phyloP scores from a whole-genome alignment of 1,284 basidiomycete genomes.

The Cutaneotrichosporon cyanovorans region DNA sequence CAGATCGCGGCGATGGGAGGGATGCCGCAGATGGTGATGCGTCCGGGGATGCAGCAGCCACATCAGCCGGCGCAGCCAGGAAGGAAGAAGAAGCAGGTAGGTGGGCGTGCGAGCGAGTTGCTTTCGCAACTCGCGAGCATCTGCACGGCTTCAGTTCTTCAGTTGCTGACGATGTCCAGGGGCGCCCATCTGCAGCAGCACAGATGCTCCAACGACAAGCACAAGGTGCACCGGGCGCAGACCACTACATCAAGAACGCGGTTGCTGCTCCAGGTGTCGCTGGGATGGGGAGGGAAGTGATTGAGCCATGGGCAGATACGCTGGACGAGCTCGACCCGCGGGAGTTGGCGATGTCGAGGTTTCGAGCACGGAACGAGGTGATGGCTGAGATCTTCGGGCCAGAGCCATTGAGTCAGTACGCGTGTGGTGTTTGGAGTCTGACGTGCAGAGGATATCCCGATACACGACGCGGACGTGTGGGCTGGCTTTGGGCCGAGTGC shows the following conservation, averaged over 20 bases:
- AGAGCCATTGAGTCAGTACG: slow-evolving; percentile 36
- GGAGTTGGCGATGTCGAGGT: slow-evolving; percentile 39
- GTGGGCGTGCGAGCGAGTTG: too few species aligned
- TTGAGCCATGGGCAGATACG: slow-evolving; percentile 40
- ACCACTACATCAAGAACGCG: slow-evolving; percentile 31
- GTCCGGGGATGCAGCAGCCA: not conserved
- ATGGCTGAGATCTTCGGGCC: slow-evolving; percentile 39
- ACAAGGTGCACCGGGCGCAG: slow-evolving; percentile 5
- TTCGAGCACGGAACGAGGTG: slow-evolving; percentile 37
- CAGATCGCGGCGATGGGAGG: not conserved
- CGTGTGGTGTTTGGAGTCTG: not conserved
- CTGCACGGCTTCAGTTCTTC: not conserved
- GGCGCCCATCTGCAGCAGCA: slow-evolving; percentile 3
- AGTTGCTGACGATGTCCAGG: not conserved
- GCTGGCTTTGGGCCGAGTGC: slow-evolving; percentile 29
- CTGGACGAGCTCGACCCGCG: slow-evolving; percentile 40
- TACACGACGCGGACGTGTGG: slow-evolving; percentile 27
- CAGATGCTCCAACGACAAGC: slow-evolving; percentile 6
- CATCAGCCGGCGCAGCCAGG: not conserved
- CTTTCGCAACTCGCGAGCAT: too few species aligned
- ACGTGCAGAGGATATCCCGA: slow-evolving; percentile 10
- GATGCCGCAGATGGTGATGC: slow-evolving; percentile 5
- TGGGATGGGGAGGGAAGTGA: not conserved
- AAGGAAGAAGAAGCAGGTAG: slow-evolving; percentile 7
- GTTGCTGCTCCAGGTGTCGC: slow-evolving; percentile 8